These are phyloP conservation scores for Lactarius tabidus DNA, from an alignment of 768 basidiomycete genomes.

Conservation along the genomic window DNA sequence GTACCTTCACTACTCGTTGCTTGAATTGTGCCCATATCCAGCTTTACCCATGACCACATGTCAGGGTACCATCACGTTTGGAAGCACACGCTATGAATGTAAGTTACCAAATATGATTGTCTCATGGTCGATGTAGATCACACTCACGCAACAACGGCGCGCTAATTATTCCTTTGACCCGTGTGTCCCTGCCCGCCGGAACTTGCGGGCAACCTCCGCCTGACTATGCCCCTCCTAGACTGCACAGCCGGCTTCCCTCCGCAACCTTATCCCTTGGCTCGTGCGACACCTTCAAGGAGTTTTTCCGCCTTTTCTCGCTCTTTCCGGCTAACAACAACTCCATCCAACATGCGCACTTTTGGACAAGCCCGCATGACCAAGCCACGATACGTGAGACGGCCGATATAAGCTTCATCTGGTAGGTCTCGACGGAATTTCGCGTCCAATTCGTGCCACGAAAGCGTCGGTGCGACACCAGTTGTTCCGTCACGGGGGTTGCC, in stretches of 20 bases:
- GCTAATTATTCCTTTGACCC: conserved; percentile 15
- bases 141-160: conserved; percentile 10
- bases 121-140: conserved; percentile 22
- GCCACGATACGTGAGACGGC: conserved; percentile 85
- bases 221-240: conserved; percentile 18
- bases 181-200: conserved; percentile 12
- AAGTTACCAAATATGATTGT: conserved; percentile 19
- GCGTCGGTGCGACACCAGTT: conserved; percentile 20
- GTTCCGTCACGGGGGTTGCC: conserved; percentile 17
- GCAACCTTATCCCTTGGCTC: conserved; percentile 31
- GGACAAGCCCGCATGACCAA: conserved; percentile 75
- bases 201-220: conserved; percentile 17
- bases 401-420: conserved; percentile 84
- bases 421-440: conserved; percentile 83
- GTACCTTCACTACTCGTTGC: conserved; percentile 25
- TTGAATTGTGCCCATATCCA: conserved; percentile 24
- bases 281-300: conserved; percentile 55
- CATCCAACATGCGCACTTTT: conserved; percentile 73
- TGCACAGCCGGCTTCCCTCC: conserved; percentile 1
- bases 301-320: conserved; percentile 80
- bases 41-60: conserved; percentile 25
- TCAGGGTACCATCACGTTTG: conserved; percentile 23
- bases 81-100: conserved; percentile 22
- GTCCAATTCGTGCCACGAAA: conserved; percentile 73
- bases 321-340: conserved; percentile 75